Base-by-base conservation (phyloP, 768 basidiomycete species). In the Pholiota conissans region DNA sequence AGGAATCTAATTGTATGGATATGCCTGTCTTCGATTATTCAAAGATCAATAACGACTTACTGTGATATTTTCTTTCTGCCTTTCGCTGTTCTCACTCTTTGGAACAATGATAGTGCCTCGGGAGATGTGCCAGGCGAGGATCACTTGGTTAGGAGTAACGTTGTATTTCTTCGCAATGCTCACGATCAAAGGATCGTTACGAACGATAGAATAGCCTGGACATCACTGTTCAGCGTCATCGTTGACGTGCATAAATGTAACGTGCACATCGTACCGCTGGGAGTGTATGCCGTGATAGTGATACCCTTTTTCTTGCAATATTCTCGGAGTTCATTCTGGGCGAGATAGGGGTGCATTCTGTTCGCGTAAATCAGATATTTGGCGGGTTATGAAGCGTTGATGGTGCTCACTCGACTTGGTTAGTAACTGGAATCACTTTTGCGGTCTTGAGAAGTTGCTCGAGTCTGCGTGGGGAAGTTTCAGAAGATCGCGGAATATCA, bases 291-390 rank as follows among this genome's bases (percentile, higher is more conserved):
- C 1, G 74, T 75, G 11, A 84, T 59, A 0, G 73, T 61, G 40
- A 85, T 84, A 4, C 79, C 81, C 60, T 83, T 83, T 50, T 71
- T 63, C 32, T 71, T 69, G 59, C 81, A 82, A 57, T 80, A 83
- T 24, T 74, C 72, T 16, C 74, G 66, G 13, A 85, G 71, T 11
- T 75, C 77, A 34, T 75, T 72, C 60, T 84, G 81, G 0, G 75
- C 73, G n/a, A 82, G 76, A 62, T 82, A 82, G 9, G 81, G 81
- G 53, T 84, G 79, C 53, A 82, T 45, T 59, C 79, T 82, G 57
- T 3, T 3, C 10, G 22, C n/a, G 18, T 13, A 1, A 24, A 30
- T 13, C 3, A 34, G 8, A 7, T 20, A 34, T n/a, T 7, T 16
- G 22, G 3, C 11, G 16, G n/a, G n/a, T n/a, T n/a, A n/a, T n/a